Base-by-base conservation (phyloP, 2,329 filamentous ascomycete genomes). In the Harringtonia aguacate region DNA sequence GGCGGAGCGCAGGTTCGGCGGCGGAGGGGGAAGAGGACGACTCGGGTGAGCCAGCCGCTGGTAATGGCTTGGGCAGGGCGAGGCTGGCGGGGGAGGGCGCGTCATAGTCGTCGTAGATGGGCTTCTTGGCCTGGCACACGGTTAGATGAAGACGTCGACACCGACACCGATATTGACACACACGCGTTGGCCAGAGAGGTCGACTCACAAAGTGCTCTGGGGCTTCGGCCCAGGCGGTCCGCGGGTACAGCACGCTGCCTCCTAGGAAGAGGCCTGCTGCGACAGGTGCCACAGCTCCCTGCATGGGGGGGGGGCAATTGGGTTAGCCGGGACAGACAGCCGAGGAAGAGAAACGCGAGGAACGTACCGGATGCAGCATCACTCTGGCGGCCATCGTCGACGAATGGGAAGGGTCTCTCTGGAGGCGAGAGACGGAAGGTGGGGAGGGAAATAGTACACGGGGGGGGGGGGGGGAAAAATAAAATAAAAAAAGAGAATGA, bases 101-200 rank as follows among this genome's bases (percentile, higher is more conserved):
- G 49, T 81, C 73, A 60, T 69, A 66, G 60, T 81, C 74, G 65
- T 90, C 85, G 73, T 94, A 94, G 66, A 94, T 92, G 52, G 86
- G 82, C 62, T 84, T 85, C 59, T 73, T 74, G 48, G 58, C 50
- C 66, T 73, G 49, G 43, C 21, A 29, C n/a, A 15, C 8, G 15
- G 41, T 43, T n/a, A 34, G 39, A 8, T n/a, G n/a, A n/a, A n/a
- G n/a, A n/a, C n/a, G n/a, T n/a, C n/a, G n/a, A n/a, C n/a, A n/a
- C n/a, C n/a, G n/a, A n/a, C n/a, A n/a, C n/a, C n/a, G n/a, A n/a
- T n/a, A n/a, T n/a, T n/a, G n/a, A 41, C 50, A 18, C 24, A 41
- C 50, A 18, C 27, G 35, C 6, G 20, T 8, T n/a, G 28, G 13
- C 12, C 10, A 3, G 22, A 41, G 21, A 17, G 8, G 17, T 7